Evolutionary conservation across 2,329 filamentous ascomycete genomes (phyloP).

Genomic region (Colletotrichum sp.): DNA sequence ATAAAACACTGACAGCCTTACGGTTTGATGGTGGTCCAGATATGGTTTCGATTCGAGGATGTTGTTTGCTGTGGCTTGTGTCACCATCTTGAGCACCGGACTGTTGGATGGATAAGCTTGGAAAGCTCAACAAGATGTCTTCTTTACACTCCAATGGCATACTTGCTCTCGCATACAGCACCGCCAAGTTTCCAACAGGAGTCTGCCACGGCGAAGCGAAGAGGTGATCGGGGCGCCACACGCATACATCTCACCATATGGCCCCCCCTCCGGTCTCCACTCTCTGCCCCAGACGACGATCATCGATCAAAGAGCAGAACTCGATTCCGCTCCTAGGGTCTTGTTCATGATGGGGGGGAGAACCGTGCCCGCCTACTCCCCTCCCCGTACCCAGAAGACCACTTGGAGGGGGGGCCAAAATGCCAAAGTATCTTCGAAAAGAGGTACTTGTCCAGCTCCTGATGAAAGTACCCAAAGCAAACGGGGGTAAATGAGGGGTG

Average conservation of each 20-base stretch:
- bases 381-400: constrained; percentile 11
- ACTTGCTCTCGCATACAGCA: neutral
- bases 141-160: neutral
- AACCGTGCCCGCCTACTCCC: neutral
- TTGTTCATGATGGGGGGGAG: neutral
- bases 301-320: neutral
- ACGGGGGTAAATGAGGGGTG: neutral
- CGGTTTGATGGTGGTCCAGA: neutral
- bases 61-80: neutral
- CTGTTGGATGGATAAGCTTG: neutral
- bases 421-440: neutral
- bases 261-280: neutral
- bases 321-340: neutral
- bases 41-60: neutral
- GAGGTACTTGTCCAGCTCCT: neutral
- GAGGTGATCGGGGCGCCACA: neutral
- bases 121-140: neutral
- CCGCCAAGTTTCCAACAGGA: neutral
- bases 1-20: neutral
- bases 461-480: neutral
- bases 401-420: neutral
- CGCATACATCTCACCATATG: neutral
- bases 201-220: neutral
- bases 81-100: neutral
- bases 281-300: neutral